A percentile compares a stretch with the other conserved stretches of the same genome.
Evolutionary conservation across 2,329 filamentous ascomycete genomes (phyloP).

Genomic region (Alternaria dauci): DNA sequence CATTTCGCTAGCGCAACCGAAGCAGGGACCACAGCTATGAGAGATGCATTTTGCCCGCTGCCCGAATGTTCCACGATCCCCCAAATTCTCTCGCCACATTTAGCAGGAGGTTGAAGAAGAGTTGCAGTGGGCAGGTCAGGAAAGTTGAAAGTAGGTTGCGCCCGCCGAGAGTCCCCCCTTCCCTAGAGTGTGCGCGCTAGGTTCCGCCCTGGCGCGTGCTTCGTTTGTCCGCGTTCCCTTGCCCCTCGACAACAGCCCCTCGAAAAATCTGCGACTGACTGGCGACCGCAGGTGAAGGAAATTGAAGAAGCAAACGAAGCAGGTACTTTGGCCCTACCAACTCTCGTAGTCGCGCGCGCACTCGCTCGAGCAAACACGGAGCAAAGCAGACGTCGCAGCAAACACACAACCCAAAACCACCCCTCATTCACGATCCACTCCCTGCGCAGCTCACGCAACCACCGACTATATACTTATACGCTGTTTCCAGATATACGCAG

Average conservation of each 20-base stretch:
- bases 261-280: slow-evolving; percentile 46
- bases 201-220: slow-evolving; percentile 31
- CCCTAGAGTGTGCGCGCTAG: slow-evolving; percentile 15
- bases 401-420: slow-evolving; percentile 32
- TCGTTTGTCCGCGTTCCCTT: slow-evolving; percentile 27
- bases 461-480: slow-evolving; percentile 29
- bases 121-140: slow-evolving; percentile 54
- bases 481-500: slow-evolving; percentile 35
- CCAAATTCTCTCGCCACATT: slow-evolving; percentile 33
- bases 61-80: slow-evolving; percentile 29
- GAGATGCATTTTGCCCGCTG: slow-evolving; percentile 36
- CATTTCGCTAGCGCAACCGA: slow-evolving; percentile 33
- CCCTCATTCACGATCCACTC: slow-evolving; percentile 27
- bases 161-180: neutral
- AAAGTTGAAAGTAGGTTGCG: slow-evolving; percentile 45
- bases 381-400: slow-evolving; percentile 25
- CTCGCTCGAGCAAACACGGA: slow-evolving; percentile 1
- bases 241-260: slow-evolving; percentile 37
- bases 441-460: slow-evolving; percentile 23
- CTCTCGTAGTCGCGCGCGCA: slow-evolving; percentile 10
- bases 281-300: slow-evolving; percentile 44
- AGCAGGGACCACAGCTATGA: slow-evolving; percentile 32
- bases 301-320: slow-evolving; percentile 37
- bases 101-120: slow-evolving; percentile 52
- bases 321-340: slow-evolving; percentile 35